Evolutionary conservation across 805 yeast genomes (phyloP), one percentile per base, ranked within the genome.

Genomic region (Spathaspora passalidarum): DNA sequence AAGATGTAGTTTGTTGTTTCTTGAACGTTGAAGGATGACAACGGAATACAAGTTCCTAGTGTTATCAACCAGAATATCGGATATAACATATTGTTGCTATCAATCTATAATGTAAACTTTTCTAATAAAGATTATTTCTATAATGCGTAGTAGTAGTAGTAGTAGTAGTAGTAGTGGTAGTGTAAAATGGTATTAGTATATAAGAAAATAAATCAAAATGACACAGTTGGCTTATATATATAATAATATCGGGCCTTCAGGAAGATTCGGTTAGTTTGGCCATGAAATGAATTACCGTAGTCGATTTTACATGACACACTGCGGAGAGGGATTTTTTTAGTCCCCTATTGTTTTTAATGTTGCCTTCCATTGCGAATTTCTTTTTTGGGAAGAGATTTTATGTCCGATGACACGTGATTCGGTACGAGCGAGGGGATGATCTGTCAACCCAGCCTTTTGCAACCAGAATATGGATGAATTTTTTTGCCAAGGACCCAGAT

Each of bases 1-100:
- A 37, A 34, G 37, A 45, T 22, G 29, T 38, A 48, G 25, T 23
- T 46, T 18, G 36, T 17, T 17, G 48, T 32, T 13, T 22, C 36
- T 26, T 19, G 20, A 2, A 44, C 44, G 16, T 44, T 36, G 32
- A 26, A 32, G 37, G n/a, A n/a, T 16, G 37, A 34, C 17, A 34
- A 34, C 7, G 37, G 34, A 17, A 39, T 9, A 18, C 34, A 8
- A 29, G 17, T 29, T 14, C 17, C 14, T 29, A 29, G 14, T 2
- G 34, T n/a, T 29, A 29, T 29, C n/a, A 29, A 29, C 34, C 34
- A 29, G 14, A 29, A 13, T 29, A 29, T 29, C 14, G 34, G 34
- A 29, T 29, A 29, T 29, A 29, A 13, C 34, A 29, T 29, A n/a
- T 29, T 29, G 34, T 29, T 6, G 34, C n/a, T 2, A n/a, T n/a